Conservation (phyloP, 441 rosid species). For the Metrosideros polymorpha region DNA sequence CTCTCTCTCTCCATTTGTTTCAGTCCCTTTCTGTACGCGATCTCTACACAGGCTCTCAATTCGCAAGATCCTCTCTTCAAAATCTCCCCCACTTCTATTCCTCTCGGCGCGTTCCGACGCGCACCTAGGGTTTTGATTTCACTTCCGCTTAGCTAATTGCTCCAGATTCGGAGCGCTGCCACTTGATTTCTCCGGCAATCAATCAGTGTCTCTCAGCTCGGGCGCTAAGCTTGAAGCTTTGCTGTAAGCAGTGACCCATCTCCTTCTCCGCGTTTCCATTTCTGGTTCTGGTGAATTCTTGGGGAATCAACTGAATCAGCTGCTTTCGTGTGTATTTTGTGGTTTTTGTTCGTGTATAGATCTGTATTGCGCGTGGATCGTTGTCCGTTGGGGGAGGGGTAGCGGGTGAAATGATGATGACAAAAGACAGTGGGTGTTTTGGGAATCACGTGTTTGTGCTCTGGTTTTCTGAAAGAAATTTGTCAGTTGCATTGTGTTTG, state of each 20-base stretch:
- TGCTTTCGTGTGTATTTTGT: background rate
- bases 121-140: background rate
- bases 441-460: background rate
- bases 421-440: background rate
- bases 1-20: background rate
- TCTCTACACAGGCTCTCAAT: background rate
- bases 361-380: background rate
- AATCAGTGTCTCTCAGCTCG: background rate
- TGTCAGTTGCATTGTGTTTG: background rate
- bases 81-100: background rate
- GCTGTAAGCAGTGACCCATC: background rate
- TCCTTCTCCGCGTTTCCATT: background rate
- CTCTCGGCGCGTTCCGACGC: background rate
- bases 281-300: background rate
- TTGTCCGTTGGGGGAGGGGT: background rate
- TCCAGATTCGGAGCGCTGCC: background rate
- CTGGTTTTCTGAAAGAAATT: background rate
- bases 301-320: background rate
- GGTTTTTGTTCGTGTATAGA: background rate
- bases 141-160: background rate
- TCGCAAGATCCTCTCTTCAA: background rate
- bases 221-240: background rate
- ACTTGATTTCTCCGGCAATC: background rate
- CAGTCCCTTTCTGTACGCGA: constrained; percentile 4
- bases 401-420: background rate